Conservation (phyloP, 148 eudicot species). For the Cornus kousa region DNA sequence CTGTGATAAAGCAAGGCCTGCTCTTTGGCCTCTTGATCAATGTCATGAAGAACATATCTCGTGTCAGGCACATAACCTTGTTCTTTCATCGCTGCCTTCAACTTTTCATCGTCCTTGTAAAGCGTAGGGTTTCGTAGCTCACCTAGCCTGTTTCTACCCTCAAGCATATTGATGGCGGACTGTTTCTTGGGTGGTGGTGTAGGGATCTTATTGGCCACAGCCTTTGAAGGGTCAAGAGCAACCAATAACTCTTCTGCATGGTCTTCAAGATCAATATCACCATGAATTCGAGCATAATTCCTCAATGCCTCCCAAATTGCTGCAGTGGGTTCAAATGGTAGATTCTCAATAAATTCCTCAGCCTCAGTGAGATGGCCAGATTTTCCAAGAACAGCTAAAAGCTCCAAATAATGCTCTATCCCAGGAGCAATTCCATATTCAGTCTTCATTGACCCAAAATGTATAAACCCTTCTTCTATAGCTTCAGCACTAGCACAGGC, state of each 20-base stretch:
- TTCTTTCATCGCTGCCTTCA: constrained; percentile 73
- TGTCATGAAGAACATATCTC: constrained; percentile 75
- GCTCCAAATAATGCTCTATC: constrained; percentile 69
- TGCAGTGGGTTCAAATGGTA: constrained; percentile 60
- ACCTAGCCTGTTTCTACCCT: constrained; percentile 65
- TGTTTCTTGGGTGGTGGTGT: constrained; percentile 81
- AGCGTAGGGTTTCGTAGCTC: constrained; percentile 76
- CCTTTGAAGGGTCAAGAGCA: constrained; percentile 68
- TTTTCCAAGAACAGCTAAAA: constrained; percentile 71
- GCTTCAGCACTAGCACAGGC: constrained; percentile 90
- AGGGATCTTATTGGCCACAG: constrained; percentile 53
- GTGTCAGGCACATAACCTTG: constrained; percentile 75
- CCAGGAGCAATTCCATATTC: constrained; percentile 68
- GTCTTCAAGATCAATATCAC: constrained; percentile 89
- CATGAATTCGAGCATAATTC: constrained; percentile 80
- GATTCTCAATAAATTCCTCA: constrained; percentile 52
- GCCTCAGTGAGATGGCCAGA: constrained; percentile 78
- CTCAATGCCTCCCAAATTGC: constrained; percentile 77
- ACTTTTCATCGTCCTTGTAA: constrained; percentile 79
- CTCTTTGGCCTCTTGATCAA: constrained; percentile 87
- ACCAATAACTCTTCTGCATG: constrained; percentile 64
- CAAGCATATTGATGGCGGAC: constrained; percentile 66
- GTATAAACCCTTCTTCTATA: constrained; percentile 73
- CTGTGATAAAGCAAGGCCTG: constrained; percentile 72
- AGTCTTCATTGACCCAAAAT: constrained; percentile 62